Base-by-base conservation (phyloP, 2,329 filamentous ascomycete genomes). In the Metarhizium anisopliae region DNA sequence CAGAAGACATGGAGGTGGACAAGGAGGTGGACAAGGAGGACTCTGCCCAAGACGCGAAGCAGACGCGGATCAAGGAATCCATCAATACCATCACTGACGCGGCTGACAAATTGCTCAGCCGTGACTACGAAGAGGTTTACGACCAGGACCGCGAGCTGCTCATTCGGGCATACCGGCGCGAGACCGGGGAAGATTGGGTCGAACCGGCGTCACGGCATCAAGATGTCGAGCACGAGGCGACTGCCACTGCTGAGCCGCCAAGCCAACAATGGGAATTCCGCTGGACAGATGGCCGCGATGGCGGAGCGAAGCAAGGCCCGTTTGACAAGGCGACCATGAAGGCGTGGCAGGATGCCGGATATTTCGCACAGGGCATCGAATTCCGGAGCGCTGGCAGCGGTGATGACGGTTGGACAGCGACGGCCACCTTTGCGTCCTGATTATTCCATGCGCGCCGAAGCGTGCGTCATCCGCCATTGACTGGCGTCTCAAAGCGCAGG, bases 121-220 rank as follows among this genome's bases (percentile, higher is more conserved):
- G 93, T 55, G 92, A 92, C 20, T 84, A 93, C 60, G 82, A 85
- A 2, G 90, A 97, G n/a, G 86, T 97, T 52, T 99, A 97, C 72
- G 91, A 97, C 56, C 81, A 86, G 49, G 90, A 95, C 68, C 81
- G 92, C 56, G 94, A 97, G 71, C 71, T 87, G 58, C 79, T 99
- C 32, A 83, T 92, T 54, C 81, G 94, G 38, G 87, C 93, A 68
- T 97, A 91, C 69, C 81, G 82, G 60, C 84, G 85, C 52, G 92
- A 96, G 70, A 90, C 90, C 0, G 92, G 92, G 38, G 90, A 96
- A 63, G 83, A 87, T 8, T 99, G 94, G 94, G 69, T 72, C 20
- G 76, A 83, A 60, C 75, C 72, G n/a, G 59, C 66, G 45, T 66
- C 68, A 50, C 63, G 66, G 50, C 63, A 54, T 29, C 56, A 60